These are phyloP conservation scores for Linum trigynum DNA, from an alignment of 345 rosid genomes.

Conservation along the genomic window DNA sequence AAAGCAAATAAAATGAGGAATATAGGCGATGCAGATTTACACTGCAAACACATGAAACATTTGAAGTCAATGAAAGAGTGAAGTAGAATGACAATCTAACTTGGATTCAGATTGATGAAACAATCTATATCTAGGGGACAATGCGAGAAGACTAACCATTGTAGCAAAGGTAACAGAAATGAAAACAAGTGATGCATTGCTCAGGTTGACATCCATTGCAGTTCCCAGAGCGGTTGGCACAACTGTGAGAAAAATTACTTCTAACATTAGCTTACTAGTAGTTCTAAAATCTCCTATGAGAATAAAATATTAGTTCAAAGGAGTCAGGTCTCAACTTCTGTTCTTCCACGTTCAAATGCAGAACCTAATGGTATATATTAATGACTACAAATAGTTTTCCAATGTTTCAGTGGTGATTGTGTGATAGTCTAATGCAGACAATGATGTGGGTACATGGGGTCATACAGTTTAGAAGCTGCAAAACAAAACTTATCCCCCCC, in stretches of 20 bases:
- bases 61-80: conserved; percentile 13
- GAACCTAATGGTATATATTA: too few species aligned
- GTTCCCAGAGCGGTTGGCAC: conserved; percentile 97
- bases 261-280: conserved; percentile 51
- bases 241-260: conserved; percentile 91
- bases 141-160: conserved; percentile 53
- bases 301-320: background rate
- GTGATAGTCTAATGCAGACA: too few species aligned
- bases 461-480: conserved; percentile 10
- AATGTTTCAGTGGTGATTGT: too few species aligned
- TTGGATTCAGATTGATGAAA: background rate
- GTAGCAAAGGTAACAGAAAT: conserved; percentile 98
- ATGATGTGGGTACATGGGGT: too few species aligned
- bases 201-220: conserved; percentile 91
- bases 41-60: conserved; percentile 38
- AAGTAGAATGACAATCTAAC: conserved; percentile 4
- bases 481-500: background rate
- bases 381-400: too few species aligned
- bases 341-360: too few species aligned
- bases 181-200: conserved; percentile 95
- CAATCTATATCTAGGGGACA: background rate
- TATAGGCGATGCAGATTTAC: conserved; percentile 98
- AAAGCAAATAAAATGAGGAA: conserved; percentile 95
- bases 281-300: background rate
- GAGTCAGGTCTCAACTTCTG: too few species aligned